phyloP scores from a whole-genome alignment of 345 rosid genomes.

The Hibiscus syriacus region DNA sequence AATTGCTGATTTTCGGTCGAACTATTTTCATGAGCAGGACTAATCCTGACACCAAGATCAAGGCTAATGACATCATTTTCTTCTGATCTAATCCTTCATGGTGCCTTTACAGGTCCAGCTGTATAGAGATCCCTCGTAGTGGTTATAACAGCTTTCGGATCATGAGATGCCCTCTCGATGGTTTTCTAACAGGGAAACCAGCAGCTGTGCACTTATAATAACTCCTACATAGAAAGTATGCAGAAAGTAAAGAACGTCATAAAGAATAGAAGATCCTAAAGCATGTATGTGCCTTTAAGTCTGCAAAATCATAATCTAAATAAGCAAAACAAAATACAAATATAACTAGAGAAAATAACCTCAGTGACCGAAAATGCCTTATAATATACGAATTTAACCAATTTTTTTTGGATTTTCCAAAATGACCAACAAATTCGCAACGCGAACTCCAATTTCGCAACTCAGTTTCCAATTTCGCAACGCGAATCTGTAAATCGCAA shows the following conservation, averaged over 20 bases:
- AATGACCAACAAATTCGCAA: too few species aligned
- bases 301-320: neutral
- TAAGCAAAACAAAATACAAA: neutral
- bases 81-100: slow-evolving; percentile 44
- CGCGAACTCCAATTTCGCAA: too few species aligned
- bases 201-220: slow-evolving; percentile 94
- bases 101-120: slow-evolving; percentile 38
- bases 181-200: slow-evolving; percentile 94
- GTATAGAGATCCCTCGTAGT: slow-evolving; percentile 89
- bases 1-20: slow-evolving; percentile 35
- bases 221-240: slow-evolving; percentile 51
- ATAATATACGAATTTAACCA: too few species aligned
- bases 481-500: too few species aligned
- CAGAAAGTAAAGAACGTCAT: neutral
- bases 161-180: slow-evolving; percentile 98
- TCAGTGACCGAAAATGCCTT: too few species aligned
- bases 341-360: neutral
- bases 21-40: slow-evolving; percentile 42
- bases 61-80: slow-evolving; percentile 77
- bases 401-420: too few species aligned
- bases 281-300: neutral
- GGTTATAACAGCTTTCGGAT: slow-evolving; percentile 94
- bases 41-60: slow-evolving; percentile 86
- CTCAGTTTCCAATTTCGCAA: too few species aligned
- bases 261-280: neutral